Conservation (phyloP, 2,329 filamentous ascomycete genomes). For the Fusarium pininemorale region DNA sequence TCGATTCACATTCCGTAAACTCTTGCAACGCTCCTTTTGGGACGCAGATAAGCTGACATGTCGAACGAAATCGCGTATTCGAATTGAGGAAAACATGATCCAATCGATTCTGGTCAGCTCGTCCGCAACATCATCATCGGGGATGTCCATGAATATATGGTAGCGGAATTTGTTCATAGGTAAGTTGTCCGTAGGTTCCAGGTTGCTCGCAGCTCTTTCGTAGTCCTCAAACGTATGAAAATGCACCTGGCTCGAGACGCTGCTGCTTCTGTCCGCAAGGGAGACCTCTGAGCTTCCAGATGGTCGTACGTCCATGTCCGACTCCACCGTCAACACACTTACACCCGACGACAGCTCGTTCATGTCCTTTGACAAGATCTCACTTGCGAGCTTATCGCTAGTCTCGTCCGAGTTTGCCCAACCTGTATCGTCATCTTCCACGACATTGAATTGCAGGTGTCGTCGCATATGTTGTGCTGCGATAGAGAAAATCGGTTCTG, state of each 20-base stretch:
- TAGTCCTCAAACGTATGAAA: constrained; percentile 80
- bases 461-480: constrained; percentile 85
- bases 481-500: constrained; percentile 82
- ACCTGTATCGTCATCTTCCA: constrained; percentile 88
- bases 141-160: constrained; percentile 86
- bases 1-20: constrained; percentile 86
- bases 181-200: constrained; percentile 75
- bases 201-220: constrained; percentile 76
- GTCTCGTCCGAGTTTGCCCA: constrained; percentile 86
- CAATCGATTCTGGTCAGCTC: constrained; percentile 97
- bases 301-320: constrained; percentile 54
- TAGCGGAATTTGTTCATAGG: constrained; percentile 87
- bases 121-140: constrained; percentile 85
- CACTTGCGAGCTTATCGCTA: constrained; percentile 47
- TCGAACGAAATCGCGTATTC: constrained; percentile 90
- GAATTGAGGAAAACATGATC: constrained; percentile 97
- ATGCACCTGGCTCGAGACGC: constrained; percentile 58
- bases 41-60: constrained; percentile 81
- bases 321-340: constrained; percentile 59
- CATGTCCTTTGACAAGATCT: constrained; percentile 52
- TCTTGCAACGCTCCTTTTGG: constrained; percentile 78
- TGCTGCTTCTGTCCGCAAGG: constrained; percentile 51
- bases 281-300: constrained; percentile 58
- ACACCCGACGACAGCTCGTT: constrained; percentile 54
- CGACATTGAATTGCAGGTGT: constrained; percentile 76